Conservation (phyloP, 768 basidiomycete genomes). For the Holtermanniella nyarrowii region DNA sequence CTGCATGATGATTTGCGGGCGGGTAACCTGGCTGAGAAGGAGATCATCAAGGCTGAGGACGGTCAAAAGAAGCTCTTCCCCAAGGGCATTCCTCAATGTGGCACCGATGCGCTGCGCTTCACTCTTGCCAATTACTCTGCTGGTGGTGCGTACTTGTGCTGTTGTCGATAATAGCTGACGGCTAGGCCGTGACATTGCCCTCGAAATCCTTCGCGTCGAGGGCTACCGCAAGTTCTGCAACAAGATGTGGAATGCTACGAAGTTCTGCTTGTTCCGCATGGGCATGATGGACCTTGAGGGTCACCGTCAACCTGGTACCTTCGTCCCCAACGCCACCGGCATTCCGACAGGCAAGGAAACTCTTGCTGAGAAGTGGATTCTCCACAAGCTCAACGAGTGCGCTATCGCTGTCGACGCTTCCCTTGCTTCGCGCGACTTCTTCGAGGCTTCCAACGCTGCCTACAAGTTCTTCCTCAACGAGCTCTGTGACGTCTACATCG, state of each 20-base stretch:
- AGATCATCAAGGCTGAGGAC: constrained; percentile 76
- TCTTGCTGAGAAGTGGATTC: constrained; percentile 87
- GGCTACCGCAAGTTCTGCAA: constrained; percentile 99
- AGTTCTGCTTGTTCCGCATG: constrained; percentile 97
- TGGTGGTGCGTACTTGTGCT: constrained; percentile 53
- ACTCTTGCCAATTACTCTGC: constrained; percentile 88
- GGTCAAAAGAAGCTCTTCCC: constrained; percentile 99
- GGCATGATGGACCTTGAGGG: constrained; percentile 47
- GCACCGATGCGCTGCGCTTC: constrained; percentile 90
- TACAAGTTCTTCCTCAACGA: constrained; percentile 98
- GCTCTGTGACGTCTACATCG: constrained; percentile 98
- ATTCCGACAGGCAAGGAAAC: constrained; percentile 84
- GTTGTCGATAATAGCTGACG: background rate
- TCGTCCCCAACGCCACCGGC: constrained; percentile 59
- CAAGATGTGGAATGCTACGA: constrained; percentile 97
- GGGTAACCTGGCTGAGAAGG: constrained; percentile 88
- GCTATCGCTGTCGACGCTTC: constrained; percentile 63
- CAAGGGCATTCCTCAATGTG: constrained; percentile 97
- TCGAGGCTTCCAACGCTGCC: constrained; percentile 70
- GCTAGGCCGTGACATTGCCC: constrained; percentile 86
- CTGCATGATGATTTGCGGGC: constrained; percentile 76
- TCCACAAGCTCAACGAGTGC: constrained; percentile 84
- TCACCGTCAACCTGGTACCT: constrained; percentile 44
- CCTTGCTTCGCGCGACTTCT: constrained; percentile 77
- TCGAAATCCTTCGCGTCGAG: constrained; percentile 90